Conservation (phyloP, 176 grass and related monocot species). For the Dendrocalamus sinicus region DNA sequence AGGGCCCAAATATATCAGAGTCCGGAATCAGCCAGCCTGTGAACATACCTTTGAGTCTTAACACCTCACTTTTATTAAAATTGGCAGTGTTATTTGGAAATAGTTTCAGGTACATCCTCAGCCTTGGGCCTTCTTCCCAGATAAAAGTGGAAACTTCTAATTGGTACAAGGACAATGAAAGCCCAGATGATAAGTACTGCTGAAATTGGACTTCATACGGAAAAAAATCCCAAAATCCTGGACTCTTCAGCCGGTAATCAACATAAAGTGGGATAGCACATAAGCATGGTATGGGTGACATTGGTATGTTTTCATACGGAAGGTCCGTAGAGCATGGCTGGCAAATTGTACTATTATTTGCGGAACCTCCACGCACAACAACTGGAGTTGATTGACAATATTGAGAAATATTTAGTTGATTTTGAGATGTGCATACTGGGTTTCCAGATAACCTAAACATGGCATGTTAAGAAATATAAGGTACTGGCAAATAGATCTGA, state of each 20-base stretch:
- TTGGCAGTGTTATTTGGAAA: constrained; percentile 47
- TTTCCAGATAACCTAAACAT: constrained; percentile 71
- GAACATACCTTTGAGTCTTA: constrained; percentile 64
- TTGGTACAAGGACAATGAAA: constrained; percentile 49
- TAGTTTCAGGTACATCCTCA: constrained; percentile 63
- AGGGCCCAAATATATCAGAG: constrained; percentile 78
- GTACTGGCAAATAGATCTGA: constrained; percentile 16
- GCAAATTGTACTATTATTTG: constrained; percentile 37
- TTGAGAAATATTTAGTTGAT: constrained; percentile 46
- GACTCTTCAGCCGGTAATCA: constrained; percentile 75
- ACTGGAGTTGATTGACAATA: constrained; percentile 44
- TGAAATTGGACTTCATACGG: constrained; percentile 60
- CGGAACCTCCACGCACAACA: not conserved
- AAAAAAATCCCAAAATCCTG: constrained; percentile 62
- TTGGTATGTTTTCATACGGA: constrained; percentile 46
- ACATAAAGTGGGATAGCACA: constrained; percentile 56
- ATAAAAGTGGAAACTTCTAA: constrained; percentile 52
- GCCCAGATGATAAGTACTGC: constrained; percentile 58
- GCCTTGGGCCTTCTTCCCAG: constrained; percentile 78
- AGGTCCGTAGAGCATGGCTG: constrained; percentile 31
- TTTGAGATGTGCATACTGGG: constrained; percentile 55
- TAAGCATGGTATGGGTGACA: constrained; percentile 42
- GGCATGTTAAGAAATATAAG: constrained; percentile 30
- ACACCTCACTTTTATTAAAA: constrained; percentile 55
- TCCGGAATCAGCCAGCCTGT: constrained; percentile 66